phyloP scores from a whole-genome alignment of 2,329 filamentous ascomycete genomes.

The Microsporum canis region DNA sequence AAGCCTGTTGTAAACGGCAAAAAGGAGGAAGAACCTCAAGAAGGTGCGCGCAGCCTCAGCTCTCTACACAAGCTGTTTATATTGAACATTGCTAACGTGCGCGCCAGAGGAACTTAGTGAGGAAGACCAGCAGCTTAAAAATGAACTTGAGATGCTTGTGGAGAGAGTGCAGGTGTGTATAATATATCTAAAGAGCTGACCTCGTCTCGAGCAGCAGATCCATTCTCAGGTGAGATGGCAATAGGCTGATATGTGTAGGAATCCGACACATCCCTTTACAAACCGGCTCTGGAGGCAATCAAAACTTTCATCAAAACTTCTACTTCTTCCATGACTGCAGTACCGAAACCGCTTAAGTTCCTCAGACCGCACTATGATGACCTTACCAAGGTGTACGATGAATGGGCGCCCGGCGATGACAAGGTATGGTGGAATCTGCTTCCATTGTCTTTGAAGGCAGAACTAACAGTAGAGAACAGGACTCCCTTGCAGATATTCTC shows the following conservation, averaged over 20 bases:
- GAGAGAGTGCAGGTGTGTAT: conserved; percentile 69
- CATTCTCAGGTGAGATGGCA: background rate
- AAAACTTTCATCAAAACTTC: conserved; percentile 98
- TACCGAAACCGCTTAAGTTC: conserved; percentile 97
- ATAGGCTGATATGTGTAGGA: conserved; percentile 47
- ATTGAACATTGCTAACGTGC: conserved; percentile 2
- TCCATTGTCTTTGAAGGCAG: conserved; percentile 4
- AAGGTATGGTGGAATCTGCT: conserved; percentile 48
- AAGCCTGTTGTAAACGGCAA: conserved; percentile 61
- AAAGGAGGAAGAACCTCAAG: conserved; percentile 59
- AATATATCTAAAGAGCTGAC: background rate
- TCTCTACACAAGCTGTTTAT: conserved; percentile 16
- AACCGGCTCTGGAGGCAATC: conserved; percentile 85
- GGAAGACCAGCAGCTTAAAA: conserved; percentile 97
- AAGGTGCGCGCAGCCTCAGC: conserved; percentile 45
- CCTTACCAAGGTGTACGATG: conserved; percentile 75
- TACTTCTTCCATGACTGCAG: conserved; percentile 97
- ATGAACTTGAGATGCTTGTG: conserved; percentile 93
- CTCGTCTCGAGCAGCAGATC: background rate
- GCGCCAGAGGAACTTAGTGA: conserved; percentile 78
- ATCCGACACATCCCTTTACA: conserved; percentile 75
- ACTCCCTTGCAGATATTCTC: conserved; percentile 80
- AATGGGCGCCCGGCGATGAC: conserved; percentile 73
- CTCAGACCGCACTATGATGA: conserved; percentile 91
- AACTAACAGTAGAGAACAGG: conserved; percentile 28